Percentiles rank a stretch among this genome's conserved stretches.
Evolutionary conservation across 176 grass and related monocot genomes (phyloP).

Genomic region (Dendrocalamus sinicus): DNA sequence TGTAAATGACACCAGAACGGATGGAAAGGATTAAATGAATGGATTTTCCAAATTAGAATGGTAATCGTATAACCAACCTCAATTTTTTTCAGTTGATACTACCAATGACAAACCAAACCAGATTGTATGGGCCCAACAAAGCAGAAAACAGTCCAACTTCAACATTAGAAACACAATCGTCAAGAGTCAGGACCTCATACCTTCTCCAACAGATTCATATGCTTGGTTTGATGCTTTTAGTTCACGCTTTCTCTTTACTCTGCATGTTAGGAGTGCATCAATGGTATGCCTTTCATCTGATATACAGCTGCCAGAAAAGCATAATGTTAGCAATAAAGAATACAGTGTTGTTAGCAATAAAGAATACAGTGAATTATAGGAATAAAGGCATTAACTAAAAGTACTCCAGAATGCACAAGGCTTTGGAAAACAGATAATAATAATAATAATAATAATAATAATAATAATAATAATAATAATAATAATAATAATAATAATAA

Average conservation of each 20-base stretch:
- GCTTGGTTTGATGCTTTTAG: conserved; percentile 37
- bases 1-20: background rate
- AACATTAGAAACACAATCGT: conserved; percentile 28
- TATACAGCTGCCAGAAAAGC: conserved; percentile 64
- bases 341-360: conserved; percentile 17
- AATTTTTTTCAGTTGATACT: background rate
- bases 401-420: conserved; percentile 17
- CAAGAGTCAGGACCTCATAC: conserved; percentile 39
- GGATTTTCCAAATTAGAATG: conserved; percentile 28
- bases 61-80: background rate
- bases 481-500: too few relatives aligned
- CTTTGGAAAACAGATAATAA: background rate
- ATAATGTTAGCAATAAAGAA: conserved; percentile 18
- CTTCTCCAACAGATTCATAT: conserved; percentile 52
- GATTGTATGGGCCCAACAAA: conserved; percentile 4
- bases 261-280: conserved; percentile 88
- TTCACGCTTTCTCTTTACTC: conserved; percentile 79
- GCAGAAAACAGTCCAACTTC: background rate
- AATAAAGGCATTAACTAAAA: conserved; percentile 3
- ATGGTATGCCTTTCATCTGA: conserved; percentile 91
- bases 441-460: too few relatives aligned
- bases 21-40: conserved; percentile 18
- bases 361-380: background rate
- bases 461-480: too few relatives aligned
- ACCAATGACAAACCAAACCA: conserved; percentile 25